These are phyloP conservation scores for Mallotus nudiflorus DNA, from an alignment of 345 rosid genomes.

Conservation along the genomic window DNA sequence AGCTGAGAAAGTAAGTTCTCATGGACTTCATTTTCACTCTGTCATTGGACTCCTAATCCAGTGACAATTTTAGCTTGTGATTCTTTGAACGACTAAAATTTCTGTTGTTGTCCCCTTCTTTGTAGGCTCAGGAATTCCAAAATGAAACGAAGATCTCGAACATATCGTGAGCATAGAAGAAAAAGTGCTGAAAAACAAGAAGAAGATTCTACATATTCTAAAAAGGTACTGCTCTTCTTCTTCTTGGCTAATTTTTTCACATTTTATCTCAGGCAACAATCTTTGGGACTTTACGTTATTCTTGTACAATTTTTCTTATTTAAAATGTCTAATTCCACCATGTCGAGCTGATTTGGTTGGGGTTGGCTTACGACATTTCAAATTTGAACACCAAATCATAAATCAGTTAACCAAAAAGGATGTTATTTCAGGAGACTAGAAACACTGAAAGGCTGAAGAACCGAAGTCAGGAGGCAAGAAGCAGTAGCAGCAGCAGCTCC, in stretches of 20 bases:
- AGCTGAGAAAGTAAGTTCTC: conserved; percentile 42
- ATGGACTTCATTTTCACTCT: too few species aligned
- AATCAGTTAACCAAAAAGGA: neutral
- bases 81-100: too few species aligned
- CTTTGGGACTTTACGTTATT: too few species aligned
- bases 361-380: too few species aligned
- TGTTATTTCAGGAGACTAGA: conserved; percentile 34
- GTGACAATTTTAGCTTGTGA: neutral
- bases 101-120: conserved; percentile 7
- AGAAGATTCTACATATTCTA: conserved; percentile 17
- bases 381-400: neutral
- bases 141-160: conserved; percentile 39
- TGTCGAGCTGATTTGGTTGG: too few species aligned
- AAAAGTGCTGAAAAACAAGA: conserved; percentile 29
- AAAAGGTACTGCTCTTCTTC: conserved; percentile 35
- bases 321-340: too few species aligned
- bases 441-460: conserved; percentile 7
- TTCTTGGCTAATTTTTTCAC: neutral
- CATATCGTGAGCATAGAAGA: conserved; percentile 36
- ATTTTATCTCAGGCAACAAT: too few species aligned
- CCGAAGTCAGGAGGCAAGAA: conserved; percentile 31
- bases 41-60: too few species aligned
- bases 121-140: conserved; percentile 38
- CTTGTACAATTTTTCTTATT: too few species aligned
- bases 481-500: conserved; percentile 39